A percentile compares a stretch with the other conserved stretches of the same genome.
These are phyloP conservation scores for Coemansia sp. DNA, from an alignment of 192 early-diverging fungal species.

Conservation along the genomic window DNA sequence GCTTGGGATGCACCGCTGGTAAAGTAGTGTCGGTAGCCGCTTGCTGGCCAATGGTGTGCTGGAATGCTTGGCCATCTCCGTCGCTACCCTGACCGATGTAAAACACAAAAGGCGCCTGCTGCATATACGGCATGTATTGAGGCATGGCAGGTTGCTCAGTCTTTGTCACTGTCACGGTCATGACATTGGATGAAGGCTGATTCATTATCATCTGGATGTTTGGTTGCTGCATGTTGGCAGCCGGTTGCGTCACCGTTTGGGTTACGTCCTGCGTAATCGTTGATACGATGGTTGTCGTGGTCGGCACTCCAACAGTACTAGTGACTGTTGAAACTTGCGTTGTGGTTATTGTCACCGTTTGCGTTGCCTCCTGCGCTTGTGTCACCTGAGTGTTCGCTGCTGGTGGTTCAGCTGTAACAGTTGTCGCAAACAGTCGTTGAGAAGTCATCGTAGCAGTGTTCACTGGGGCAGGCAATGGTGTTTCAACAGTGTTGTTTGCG, in stretches of 20 bases:
- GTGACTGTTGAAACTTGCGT: background rate
- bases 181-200: background rate
- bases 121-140: constrained; percentile 3
- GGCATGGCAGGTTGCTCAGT: background rate
- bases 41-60: background rate
- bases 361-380: background rate
- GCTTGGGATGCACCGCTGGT: background rate
- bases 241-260: background rate
- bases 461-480: too few relatives aligned
- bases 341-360: background rate
- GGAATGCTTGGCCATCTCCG: background rate
- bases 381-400: background rate
- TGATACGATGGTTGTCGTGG: background rate
- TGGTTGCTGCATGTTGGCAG: background rate
- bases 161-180: background rate
- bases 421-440: too few relatives aligned
- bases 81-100: background rate
- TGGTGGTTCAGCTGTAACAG: background rate
- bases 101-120: background rate
- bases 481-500: too few relatives aligned
- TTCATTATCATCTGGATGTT: constrained; percentile 1
- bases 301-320: background rate
- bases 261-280: background rate
- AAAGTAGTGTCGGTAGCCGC: background rate
- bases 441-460: too few relatives aligned